These are phyloP conservation scores for Salix udensis DNA, from an alignment of 345 rosid genomes.

Conservation along the genomic window DNA sequence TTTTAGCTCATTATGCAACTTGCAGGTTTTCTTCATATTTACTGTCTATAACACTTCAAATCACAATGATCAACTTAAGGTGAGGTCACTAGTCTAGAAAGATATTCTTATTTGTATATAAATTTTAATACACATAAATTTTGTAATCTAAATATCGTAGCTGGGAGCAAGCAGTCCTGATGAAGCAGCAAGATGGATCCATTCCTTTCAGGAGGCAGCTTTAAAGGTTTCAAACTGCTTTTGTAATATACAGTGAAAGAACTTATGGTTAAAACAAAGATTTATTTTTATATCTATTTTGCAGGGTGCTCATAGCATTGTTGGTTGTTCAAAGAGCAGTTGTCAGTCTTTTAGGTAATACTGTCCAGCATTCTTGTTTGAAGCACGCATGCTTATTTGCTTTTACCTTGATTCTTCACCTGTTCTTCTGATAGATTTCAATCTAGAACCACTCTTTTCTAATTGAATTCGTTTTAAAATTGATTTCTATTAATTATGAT, in stretches of 20 bases:
- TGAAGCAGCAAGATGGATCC: conserved; percentile 96
- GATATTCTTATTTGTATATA: conserved; percentile 7
- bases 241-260: background rate
- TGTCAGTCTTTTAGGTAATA: conserved; percentile 68
- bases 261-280: conserved; percentile 5
- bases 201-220: conserved; percentile 70
- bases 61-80: conserved; percentile 94
- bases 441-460: background rate
- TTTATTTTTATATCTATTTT: conserved; percentile 24
- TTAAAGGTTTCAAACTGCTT: conserved; percentile 49
- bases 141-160: conserved; percentile 38
- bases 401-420: conserved; percentile 3
- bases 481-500: background rate
- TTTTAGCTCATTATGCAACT: conserved; percentile 13
- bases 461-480: background rate
- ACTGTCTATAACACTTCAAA: conserved; percentile 80
- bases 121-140: conserved; percentile 25
- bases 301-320: conserved; percentile 51
- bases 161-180: conserved; percentile 94
- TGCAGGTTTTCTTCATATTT: conserved; percentile 85
- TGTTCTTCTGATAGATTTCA: background rate
- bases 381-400: background rate
- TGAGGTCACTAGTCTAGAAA: conserved; percentile 32
- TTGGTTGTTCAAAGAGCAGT: conserved; percentile 57
- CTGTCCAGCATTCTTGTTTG: background rate